Base-by-base conservation (phyloP, 208 protist genomes). In the Strigomonas galati region DNA sequence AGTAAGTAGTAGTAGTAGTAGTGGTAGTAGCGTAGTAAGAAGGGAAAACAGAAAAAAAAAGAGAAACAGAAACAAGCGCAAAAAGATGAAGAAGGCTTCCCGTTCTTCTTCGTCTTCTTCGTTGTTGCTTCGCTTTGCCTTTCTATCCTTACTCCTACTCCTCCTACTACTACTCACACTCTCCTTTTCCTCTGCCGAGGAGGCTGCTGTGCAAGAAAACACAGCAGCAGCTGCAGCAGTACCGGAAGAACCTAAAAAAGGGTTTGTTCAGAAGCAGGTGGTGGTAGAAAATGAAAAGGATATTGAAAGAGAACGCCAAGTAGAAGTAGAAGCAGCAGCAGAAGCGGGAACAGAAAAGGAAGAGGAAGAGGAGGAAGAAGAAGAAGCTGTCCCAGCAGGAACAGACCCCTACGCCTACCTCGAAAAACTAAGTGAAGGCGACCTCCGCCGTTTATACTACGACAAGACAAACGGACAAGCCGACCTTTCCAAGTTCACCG, bases 381-480 rank as follows among this genome's bases (percentile, higher is more conserved):
- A 40, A 40, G 35, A 40, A 40, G 35, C 4, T 10, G 35, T 10
- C 7, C 7, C 35, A 10, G 35, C 35, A 10, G 7, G 7, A 10
- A 10, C 10, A 10, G 54, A 59, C 54, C 54, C 54, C 32, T 31
- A 31, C 56, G 19, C 10, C 10, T 46, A 62, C n/a, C 56, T 62
- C 7, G 6, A 23, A 3, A 28, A 7, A 7, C 26, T 62, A 31
- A 5, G 28, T 21, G 28, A 32, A 5, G 3, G 30, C 1, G 35
- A 30, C 56, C 56, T 62, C 32, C 56, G 56, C 15, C 26, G 17
- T 28, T 21, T 62, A 31, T 31, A 48, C 14, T 23, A 44, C 35
- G 56, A 62, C 17, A 62, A 46, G 30, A 21, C 30, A 17, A 28
- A 35, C 54, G 54, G 27, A 2, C 6, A 2, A 17, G 24, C 14